phyloP scores from a whole-genome alignment of 2,329 filamentous ascomycete species.

The Thermothelomyces thermophilus region DNA sequence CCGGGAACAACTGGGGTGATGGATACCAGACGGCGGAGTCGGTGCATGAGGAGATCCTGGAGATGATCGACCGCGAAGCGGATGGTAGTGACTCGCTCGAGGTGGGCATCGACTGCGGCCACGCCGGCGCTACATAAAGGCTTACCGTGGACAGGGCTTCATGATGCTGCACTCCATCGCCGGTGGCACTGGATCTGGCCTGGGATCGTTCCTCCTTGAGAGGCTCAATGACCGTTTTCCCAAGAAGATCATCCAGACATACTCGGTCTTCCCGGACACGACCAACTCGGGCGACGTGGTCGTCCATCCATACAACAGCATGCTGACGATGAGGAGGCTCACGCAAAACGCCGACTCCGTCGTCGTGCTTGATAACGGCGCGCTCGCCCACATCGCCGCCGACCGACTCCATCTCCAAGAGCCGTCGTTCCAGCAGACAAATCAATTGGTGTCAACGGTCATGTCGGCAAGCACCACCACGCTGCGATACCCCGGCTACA shows the following conservation, averaged over 20 bases:
- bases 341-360: slow-evolving; percentile 97
- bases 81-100: slow-evolving; percentile 97
- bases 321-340: slow-evolving; percentile 82
- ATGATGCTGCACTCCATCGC: slow-evolving; percentile 99
- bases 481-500: slow-evolving; percentile 93
- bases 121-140: too few species aligned
- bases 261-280: slow-evolving; percentile 95
- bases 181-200: slow-evolving; percentile 90
- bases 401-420: slow-evolving; percentile 92
- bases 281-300: slow-evolving; percentile 84
- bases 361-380: slow-evolving; percentile 93
- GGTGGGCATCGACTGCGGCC: slow-evolving; percentile 38
- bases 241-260: slow-evolving; percentile 98
- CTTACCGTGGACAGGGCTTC: slow-evolving; percentile 60
- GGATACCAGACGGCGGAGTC: slow-evolving; percentile 89
- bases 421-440: slow-evolving; percentile 94
- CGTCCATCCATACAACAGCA: slow-evolving; percentile 96
- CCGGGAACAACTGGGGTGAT: slow-evolving; percentile 97
- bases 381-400: slow-evolving; percentile 85
- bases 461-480: slow-evolving; percentile 98
- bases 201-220: slow-evolving; percentile 92
- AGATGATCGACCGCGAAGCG: slow-evolving; percentile 98
- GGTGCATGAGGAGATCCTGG: slow-evolving; percentile 94
- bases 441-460: slow-evolving; percentile 93
- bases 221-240: slow-evolving; percentile 94